Evolutionary conservation across 2,329 filamentous ascomycete species (phyloP).

Genomic region (Huntiella bhutanensis): DNA sequence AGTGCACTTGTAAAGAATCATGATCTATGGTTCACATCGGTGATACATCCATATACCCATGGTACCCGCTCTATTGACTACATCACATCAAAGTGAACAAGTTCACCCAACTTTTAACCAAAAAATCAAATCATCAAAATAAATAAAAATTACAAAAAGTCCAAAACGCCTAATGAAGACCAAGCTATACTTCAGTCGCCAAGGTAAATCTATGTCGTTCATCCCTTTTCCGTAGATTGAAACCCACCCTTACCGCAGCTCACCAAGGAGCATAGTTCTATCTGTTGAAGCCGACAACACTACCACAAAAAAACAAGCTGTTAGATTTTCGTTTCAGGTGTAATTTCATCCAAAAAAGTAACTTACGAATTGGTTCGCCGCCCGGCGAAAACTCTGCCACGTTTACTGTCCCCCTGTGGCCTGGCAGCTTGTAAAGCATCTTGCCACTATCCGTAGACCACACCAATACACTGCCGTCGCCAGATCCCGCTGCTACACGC

Average conservation of each 20-base stretch:
- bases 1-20: too few relatives aligned
- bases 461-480: slow-evolving; percentile 75
- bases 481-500: slow-evolving; percentile 73
- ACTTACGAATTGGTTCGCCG: slow-evolving; percentile 74
- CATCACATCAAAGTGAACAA: too few relatives aligned
- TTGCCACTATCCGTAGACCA: slow-evolving; percentile 85
- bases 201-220: too few relatives aligned
- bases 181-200: too few relatives aligned
- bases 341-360: background rate
- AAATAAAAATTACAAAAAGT: background rate
- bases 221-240: background rate
- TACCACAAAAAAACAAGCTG: slow-evolving; percentile 21
- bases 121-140: background rate
- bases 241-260: slow-evolving; percentile 27
- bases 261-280: slow-evolving; percentile 64
- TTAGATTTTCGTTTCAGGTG: slow-evolving; percentile 17
- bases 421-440: slow-evolving; percentile 82
- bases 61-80: too few relatives aligned
- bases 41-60: too few relatives aligned
- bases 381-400: slow-evolving; percentile 78
- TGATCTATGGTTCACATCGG: too few relatives aligned
- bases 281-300: slow-evolving; percentile 85
- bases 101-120: too few relatives aligned
- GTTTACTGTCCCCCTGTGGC: slow-evolving; percentile 89
- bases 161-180: too few relatives aligned